A percentile compares a stretch with the other conserved stretches of the same genome.
These are phyloP conservation scores for Apiospora saccharicola DNA, from an alignment of 2,329 filamentous ascomycete genomes.

Conservation along the genomic window DNA sequence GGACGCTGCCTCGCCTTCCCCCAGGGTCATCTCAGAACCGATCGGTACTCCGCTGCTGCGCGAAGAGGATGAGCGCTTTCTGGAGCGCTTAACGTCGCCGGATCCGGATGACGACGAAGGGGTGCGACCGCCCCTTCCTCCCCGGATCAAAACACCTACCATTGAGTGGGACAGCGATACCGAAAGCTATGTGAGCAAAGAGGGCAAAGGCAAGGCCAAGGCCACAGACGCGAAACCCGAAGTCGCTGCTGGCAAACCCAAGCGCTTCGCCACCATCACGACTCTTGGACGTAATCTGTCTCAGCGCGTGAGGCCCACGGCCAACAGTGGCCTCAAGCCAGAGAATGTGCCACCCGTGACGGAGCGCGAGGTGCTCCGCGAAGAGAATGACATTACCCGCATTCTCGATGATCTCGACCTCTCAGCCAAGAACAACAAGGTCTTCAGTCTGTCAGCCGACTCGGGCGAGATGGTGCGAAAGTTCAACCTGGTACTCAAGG, in stretches of 20 bases:
- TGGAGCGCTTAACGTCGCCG: constrained; percentile 59
- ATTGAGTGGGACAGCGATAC: constrained; percentile 56
- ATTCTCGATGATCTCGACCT: constrained; percentile 87
- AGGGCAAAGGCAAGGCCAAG: constrained; percentile 39
- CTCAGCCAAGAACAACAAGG: constrained; percentile 82
- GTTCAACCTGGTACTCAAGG: constrained; percentile 91
- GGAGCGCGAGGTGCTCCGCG: constrained; percentile 55
- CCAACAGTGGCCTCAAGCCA: constrained; percentile 39
- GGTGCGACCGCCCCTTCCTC: constrained; percentile 62
- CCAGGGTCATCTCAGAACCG: constrained; percentile 40
- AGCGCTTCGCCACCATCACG: constrained; percentile 50
- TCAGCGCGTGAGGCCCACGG: constrained; percentile 36
- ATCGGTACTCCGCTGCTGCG: constrained; percentile 55
- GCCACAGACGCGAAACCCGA: constrained; percentile 37
- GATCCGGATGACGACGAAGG: constrained; percentile 48
- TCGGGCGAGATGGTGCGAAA: constrained; percentile 81
- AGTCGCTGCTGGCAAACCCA: constrained; percentile 45
- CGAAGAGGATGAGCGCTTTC: constrained; percentile 65
- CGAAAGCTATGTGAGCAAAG: constrained; percentile 43
- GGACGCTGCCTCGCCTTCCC: constrained; percentile 33
- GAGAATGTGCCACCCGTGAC: constrained; percentile 31
- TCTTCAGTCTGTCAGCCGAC: constrained; percentile 84
- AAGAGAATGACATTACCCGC: constrained; percentile 76
- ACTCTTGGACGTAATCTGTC: constrained; percentile 40
- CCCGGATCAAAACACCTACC: constrained; percentile 58